A percentile compares a stretch with the other conserved stretches of the same genome.
These are phyloP conservation scores for Osmanthus fragrans DNA, from an alignment of 257 asterid species.

Conservation along the genomic window DNA sequence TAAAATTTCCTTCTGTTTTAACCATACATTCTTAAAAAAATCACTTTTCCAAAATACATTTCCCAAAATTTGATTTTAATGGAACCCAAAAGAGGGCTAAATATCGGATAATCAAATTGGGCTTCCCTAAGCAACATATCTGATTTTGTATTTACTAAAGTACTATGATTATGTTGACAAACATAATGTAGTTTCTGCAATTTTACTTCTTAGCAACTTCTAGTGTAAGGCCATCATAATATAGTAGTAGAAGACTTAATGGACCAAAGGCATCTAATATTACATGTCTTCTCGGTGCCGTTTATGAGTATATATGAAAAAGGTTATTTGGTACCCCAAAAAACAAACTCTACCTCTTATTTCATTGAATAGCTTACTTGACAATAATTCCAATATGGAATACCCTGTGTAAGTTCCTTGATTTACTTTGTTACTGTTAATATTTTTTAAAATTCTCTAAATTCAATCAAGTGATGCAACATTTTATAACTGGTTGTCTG, in stretches of 20 bases:
- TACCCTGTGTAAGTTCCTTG: neutral
- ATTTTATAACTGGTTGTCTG: neutral
- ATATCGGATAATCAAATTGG: neutral
- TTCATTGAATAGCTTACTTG: neutral
- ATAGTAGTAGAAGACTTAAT: neutral
- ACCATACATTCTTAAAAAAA: too few relatives aligned
- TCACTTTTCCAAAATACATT: too few relatives aligned
- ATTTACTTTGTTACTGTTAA: neutral
- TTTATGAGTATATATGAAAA: neutral
- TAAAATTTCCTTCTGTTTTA: too few relatives aligned
- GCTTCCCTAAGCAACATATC: neutral
- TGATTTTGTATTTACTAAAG: neutral
- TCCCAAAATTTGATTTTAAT: too few relatives aligned
- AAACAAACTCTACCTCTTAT: neutral
- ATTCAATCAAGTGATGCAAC: neutral
- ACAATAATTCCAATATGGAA: neutral
- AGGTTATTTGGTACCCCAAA: neutral
- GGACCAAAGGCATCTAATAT: neutral
- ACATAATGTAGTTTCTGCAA: neutral
- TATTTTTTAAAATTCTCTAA: neutral
- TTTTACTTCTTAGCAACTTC: neutral
- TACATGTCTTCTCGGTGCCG: neutral
- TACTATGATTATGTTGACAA: neutral
- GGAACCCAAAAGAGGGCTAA: too few relatives aligned
- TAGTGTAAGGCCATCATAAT: neutral